phyloP scores from a whole-genome alignment of 2,329 filamentous ascomycete genomes.

The Fusarium brevicatenulatum region DNA sequence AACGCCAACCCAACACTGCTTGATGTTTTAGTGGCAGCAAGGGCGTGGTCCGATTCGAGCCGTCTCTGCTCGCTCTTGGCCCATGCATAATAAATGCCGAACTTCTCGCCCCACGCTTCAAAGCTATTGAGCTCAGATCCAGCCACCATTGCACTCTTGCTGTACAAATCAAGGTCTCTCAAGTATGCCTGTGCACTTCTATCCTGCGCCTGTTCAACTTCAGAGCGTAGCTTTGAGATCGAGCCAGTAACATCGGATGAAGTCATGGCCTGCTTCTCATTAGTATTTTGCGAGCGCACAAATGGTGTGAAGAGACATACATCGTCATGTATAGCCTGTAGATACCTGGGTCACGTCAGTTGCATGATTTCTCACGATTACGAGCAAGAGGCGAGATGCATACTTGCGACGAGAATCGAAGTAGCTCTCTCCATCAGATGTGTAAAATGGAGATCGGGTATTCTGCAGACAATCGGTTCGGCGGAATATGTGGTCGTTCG shows the following conservation, averaged over 20 bases:
- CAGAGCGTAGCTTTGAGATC: not conserved
- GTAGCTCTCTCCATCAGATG: not conserved
- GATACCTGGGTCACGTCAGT: not conserved
- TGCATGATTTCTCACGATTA: accelerated
- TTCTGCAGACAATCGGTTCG: not conserved
- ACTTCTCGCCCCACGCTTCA: not conserved
- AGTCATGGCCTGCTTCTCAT: not conserved
- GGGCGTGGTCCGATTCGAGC: not conserved
- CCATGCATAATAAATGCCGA: not conserved
- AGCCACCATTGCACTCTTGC: accelerated
- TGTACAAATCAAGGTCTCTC: not conserved
- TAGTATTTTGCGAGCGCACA: accelerated
- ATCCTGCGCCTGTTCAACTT: not conserved
- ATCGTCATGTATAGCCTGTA: not conserved
- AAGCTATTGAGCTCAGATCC: not conserved
- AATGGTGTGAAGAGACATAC: not conserved
- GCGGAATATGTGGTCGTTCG: not conserved
- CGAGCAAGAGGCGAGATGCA: accelerated
- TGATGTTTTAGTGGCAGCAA: not conserved
- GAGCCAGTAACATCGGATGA: not conserved
- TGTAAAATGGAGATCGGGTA: not conserved
- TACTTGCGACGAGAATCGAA: not conserved
- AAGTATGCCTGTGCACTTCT: not conserved
- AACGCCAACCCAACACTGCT: not conserved
- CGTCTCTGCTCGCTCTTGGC: not conserved